Base-by-base conservation (phyloP, 2,329 filamentous ascomycete genomes). In the Monilinia fructigena region DNA sequence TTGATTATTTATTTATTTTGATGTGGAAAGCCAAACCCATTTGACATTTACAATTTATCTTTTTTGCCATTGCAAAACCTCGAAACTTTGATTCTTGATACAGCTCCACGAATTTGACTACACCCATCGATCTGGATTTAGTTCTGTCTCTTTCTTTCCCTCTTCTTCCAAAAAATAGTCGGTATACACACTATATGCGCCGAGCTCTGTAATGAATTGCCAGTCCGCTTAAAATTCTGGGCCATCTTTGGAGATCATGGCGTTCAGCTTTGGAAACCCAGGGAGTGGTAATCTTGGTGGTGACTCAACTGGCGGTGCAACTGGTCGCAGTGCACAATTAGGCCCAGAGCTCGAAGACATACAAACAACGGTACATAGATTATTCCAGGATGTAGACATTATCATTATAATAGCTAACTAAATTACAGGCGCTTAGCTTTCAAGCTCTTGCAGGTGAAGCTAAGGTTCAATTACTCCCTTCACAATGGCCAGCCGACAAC, bases 381-480 rank as follows among this genome's bases (percentile, higher is more conserved):
- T 63, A 26, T 23, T 53, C 52, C 26, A 63, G 40, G 31, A 35
- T 40, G 28, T 60, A 14, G 40, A 23, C 48, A 50, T 23, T 14
- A 50, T 40, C 31, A 38, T 61, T 50, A 31, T 5, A 23, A 45
- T 65, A 61, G 56, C 67, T 73, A 62, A 72, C 58, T 48, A 60
- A 59, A n/a, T 60, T 54, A 66, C 68, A 85, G 91, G 85, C 85
- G 71, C 81, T 99, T 59, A 92, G 92, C 6, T 98, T 99, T 78
- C 85, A 90, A 71, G 86, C 90, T 62, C 80, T 96, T 55, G 87
- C 89, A 65, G 89, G 91, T 74, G 92, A 96, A 74, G 86, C 89
- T 67, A 97, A 94, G 78, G 79, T 98, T 72, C 90, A 89, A 76
- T 81, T 90, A 31, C 81, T 98, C 53, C 91, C 92, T 20, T 83